phyloP scores from a whole-genome alignment of 2,329 filamentous ascomycete species.

The Periconia sp. region DNA sequence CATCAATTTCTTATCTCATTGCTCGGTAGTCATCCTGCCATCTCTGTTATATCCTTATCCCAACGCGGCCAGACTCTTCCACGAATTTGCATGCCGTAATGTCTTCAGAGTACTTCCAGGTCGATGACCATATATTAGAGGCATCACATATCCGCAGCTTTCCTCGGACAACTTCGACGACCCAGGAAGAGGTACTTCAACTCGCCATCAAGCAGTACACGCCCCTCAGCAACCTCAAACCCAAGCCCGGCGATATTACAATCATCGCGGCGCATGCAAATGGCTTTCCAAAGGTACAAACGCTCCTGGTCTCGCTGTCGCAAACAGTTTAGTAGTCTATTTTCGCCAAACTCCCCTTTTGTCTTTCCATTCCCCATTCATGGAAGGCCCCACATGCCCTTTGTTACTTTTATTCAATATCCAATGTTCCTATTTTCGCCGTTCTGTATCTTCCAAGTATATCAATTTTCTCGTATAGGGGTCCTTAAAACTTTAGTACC shows the following conservation, averaged over 20 bases:
- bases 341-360: not conserved
- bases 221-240: slow-evolving; percentile 71
- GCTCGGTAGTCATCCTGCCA: too few relatives aligned
- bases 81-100: too few relatives aligned
- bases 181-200: slow-evolving; percentile 75
- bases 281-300: slow-evolving; percentile 81
- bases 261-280: slow-evolving; percentile 89
- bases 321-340: not conserved
- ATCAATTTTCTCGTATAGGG: not conserved
- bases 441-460: not conserved
- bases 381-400: not conserved
- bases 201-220: slow-evolving; percentile 88
- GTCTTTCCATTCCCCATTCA: not conserved
- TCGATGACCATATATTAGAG: slow-evolving; percentile 74
- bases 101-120: slow-evolving; percentile 59
- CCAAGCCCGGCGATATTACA: slow-evolving; percentile 78
- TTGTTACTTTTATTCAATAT: not conserved
- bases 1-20: too few relatives aligned
- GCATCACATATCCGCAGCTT: slow-evolving; percentile 82
- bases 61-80: too few relatives aligned
- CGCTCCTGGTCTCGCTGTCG: not conserved
- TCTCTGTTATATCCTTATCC: too few relatives aligned
- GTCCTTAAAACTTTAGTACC: not conserved
- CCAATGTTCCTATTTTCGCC: not conserved
- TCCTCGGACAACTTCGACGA: slow-evolving; percentile 71